These are phyloP conservation scores for Camptophora hylomeconis DNA, from an alignment of 2,329 filamentous ascomycete genomes.

Conservation along the genomic window DNA sequence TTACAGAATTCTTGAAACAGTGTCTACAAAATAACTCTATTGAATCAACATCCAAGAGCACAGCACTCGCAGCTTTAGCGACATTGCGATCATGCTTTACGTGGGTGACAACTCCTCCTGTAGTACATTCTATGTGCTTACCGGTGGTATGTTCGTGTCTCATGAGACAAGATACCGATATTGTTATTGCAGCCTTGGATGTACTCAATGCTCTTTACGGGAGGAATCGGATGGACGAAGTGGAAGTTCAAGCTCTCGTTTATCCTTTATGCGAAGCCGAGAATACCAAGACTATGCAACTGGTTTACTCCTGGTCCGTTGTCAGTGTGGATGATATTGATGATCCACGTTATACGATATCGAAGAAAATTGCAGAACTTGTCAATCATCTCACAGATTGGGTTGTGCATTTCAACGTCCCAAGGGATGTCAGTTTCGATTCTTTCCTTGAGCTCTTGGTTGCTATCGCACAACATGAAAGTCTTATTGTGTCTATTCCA, in stretches of 20 bases:
- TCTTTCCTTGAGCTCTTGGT: constrained; percentile 71
- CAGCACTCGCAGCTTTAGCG: constrained; percentile 63
- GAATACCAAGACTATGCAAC: constrained; percentile 57
- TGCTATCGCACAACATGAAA: constrained; percentile 67
- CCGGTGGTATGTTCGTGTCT: constrained; percentile 58
- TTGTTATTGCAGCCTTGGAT: constrained; percentile 71
- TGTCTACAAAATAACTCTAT: constrained; percentile 57
- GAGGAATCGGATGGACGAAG: constrained; percentile 58
- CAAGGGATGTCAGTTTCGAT: constrained; percentile 52
- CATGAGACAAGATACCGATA: constrained; percentile 53
- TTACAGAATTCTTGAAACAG: constrained; percentile 59
- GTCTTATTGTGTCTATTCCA: constrained; percentile 85
- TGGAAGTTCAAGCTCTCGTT: constrained; percentile 66
- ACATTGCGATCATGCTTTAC: constrained; percentile 67
- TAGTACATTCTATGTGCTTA: constrained; percentile 58
- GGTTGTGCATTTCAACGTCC: constrained; percentile 62
- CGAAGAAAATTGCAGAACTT: constrained; percentile 90
- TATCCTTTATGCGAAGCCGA: constrained; percentile 65
- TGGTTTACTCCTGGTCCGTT: constrained; percentile 66
- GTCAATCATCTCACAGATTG: constrained; percentile 75
- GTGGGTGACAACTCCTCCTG: constrained; percentile 78
- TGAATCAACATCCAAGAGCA: constrained; percentile 45
- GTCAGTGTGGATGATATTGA: constrained; percentile 74
- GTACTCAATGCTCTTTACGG: constrained; percentile 72
- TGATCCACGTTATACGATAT: constrained; percentile 79